Conservation (phyloP, 2,329 filamentous ascomycete species). For the Xylariaceae sp. region DNA sequence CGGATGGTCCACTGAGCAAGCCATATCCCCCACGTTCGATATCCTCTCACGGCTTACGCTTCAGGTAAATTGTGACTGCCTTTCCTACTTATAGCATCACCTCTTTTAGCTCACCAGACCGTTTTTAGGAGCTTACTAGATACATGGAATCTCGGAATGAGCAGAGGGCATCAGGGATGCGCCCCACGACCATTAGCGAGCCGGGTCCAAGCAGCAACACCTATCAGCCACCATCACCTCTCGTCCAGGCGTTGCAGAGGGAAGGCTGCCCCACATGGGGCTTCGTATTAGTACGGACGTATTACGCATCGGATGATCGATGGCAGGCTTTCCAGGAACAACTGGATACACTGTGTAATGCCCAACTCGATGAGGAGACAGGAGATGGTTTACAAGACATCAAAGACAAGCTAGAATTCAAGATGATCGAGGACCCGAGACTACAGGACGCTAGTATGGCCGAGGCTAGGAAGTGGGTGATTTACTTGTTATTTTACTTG, state of each 20-base stretch:
- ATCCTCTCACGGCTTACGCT: not conserved
- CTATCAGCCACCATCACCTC: constrained; percentile 2
- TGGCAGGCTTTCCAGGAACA: constrained; percentile 1
- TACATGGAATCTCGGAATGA: constrained; percentile 12
- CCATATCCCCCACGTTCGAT: constrained; percentile 11
- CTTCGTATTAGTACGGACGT: constrained; percentile 9
- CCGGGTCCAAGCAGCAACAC: not conserved
- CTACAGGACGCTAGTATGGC: not conserved
- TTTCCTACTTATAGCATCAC: not conserved
- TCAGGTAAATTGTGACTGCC: not conserved
- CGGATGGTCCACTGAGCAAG: constrained; percentile 13
- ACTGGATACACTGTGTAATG: not conserved
- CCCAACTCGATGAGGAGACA: not conserved
- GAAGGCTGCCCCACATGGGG: constrained; percentile 12
- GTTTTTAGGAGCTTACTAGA: constrained; percentile 6
- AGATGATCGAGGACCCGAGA: constrained; percentile 6
- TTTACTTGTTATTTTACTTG: not conserved
- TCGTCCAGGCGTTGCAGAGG: constrained; percentile 11
- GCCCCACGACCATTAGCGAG: not conserved
- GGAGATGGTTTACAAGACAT: not conserved
- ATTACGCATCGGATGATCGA: constrained; percentile 3
- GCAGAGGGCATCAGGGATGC: too few relatives aligned
- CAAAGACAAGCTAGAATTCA: not conserved
- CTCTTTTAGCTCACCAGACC: not conserved
- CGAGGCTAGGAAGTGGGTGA: not conserved